phyloP scores from a whole-genome alignment of 768 basidiomycete genomes.

The Rhizopogon vinicolor region DNA sequence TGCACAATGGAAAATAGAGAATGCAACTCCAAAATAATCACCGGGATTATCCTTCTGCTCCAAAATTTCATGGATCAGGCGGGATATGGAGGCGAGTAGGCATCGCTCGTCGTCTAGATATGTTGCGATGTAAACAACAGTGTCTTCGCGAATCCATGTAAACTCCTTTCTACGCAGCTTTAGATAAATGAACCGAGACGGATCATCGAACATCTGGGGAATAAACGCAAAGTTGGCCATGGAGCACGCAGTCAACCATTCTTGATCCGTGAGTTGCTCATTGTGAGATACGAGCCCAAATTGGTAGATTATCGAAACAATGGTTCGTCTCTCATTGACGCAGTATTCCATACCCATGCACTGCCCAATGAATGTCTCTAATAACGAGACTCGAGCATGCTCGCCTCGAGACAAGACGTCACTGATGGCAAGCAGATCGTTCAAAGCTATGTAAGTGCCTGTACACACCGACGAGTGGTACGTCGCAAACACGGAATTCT shows the following conservation, averaged over 20 bases:
- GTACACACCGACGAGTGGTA: too few relatives aligned
- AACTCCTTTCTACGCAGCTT: background rate
- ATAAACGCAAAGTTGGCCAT: background rate
- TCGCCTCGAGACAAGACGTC: background rate
- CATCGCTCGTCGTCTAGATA: conserved; percentile 19
- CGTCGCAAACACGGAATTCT: too few relatives aligned
- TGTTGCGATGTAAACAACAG: conserved; percentile 6
- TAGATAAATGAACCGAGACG: too few relatives aligned
- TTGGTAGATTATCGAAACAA: background rate
- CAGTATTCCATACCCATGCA: background rate
- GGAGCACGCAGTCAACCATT: background rate
- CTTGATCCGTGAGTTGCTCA: background rate
- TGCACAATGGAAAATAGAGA: background rate
- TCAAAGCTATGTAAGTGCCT: background rate
- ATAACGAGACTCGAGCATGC: background rate
- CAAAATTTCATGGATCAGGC: background rate
- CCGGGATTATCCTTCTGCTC: background rate
- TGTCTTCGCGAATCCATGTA: background rate
- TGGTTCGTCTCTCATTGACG: too few relatives aligned
- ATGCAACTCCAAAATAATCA: background rate
- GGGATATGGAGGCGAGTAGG: background rate
- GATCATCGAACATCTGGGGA: background rate
- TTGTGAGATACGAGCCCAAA: background rate
- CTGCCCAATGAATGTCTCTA: background rate
- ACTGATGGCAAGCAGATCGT: background rate